These are phyloP conservation scores for Lanmaoa pseudosensibilis DNA, from an alignment of 768 basidiomycete genomes.

Conservation along the genomic window DNA sequence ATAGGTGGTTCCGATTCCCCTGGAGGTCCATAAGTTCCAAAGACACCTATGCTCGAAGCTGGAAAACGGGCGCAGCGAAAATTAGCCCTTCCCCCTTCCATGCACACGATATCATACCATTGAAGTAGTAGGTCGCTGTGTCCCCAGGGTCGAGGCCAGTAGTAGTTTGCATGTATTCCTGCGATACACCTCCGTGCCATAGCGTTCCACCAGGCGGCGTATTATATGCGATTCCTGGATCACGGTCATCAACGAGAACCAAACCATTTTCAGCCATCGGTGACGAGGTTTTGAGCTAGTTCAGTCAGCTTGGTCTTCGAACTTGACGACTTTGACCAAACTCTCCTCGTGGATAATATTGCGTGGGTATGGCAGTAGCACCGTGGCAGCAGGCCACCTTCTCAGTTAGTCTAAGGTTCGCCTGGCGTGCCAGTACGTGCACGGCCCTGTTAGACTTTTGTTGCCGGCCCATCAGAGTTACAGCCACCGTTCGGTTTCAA, in stretches of 20 bases:
- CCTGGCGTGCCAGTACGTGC: background rate
- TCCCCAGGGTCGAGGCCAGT: background rate
- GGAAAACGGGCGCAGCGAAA: background rate
- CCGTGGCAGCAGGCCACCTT: too few species aligned
- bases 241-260: slow-evolving; percentile 1
- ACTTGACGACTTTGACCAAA: background rate
- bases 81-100: background rate
- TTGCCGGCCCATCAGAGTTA: too few species aligned
- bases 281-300: background rate
- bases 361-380: too few species aligned
- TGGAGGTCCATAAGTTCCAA: background rate
- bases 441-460: too few species aligned
- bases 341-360: background rate
- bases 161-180: background rate
- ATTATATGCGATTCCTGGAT: background rate
- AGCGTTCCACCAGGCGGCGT: background rate
- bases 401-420: too few species aligned
- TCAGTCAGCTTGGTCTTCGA: background rate
- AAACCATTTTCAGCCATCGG: background rate
- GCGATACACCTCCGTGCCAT: background rate
- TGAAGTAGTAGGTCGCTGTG: background rate
- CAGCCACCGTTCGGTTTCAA: too few species aligned
- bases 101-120: background rate
- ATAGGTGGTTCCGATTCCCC: background rate
- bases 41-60: slow-evolving; percentile 8